These are phyloP conservation scores for Aspergillus candidus DNA, from an alignment of 2,329 filamentous ascomycete species.

Conservation along the genomic window DNA sequence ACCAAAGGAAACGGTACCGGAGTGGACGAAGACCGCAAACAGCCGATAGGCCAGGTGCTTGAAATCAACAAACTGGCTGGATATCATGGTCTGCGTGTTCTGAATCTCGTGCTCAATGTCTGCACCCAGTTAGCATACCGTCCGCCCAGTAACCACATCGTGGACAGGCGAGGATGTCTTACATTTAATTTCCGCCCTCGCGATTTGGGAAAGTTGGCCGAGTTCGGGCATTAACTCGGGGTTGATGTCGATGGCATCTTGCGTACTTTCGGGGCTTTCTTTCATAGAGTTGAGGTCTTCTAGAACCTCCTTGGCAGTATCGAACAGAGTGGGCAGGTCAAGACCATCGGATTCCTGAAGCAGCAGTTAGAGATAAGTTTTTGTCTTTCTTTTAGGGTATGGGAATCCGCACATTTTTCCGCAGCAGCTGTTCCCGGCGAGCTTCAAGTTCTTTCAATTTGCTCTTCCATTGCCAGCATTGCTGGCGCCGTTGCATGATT, in stretches of 20 bases:
- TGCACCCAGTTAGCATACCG: constrained; percentile 1
- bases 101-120: constrained; percentile 44
- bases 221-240: constrained; percentile 38
- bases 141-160: no score
- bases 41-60: constrained; percentile 68
- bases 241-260: constrained; percentile 41
- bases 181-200: constrained; percentile 45
- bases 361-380: constrained; percentile 9
- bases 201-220: constrained; percentile 39
- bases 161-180: constrained; percentile 10
- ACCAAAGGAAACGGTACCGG: constrained; percentile 60
- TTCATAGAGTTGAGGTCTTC: constrained; percentile 37
- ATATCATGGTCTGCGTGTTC: constrained; percentile 44
- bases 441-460: constrained; percentile 53
- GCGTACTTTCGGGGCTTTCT: constrained; percentile 19
- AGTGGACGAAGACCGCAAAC: constrained; percentile 90
- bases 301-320: constrained; percentile 38
- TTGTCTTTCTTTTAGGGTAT: constrained; percentile 8
- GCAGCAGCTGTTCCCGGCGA: constrained; percentile 39
- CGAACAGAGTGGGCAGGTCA: constrained; percentile 28
- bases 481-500: constrained; percentile 58
- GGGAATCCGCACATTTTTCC: constrained; percentile 22
- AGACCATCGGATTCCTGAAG: constrained; percentile 19
- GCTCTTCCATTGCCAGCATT: constrained; percentile 69
- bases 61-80: constrained; percentile 57